A percentile compares a stretch with the other conserved stretches of the same genome.
Evolutionary conservation across 495 filamentous ascomycete species (phyloP).

Genomic region (Aspergillus saccharolyticus): DNA sequence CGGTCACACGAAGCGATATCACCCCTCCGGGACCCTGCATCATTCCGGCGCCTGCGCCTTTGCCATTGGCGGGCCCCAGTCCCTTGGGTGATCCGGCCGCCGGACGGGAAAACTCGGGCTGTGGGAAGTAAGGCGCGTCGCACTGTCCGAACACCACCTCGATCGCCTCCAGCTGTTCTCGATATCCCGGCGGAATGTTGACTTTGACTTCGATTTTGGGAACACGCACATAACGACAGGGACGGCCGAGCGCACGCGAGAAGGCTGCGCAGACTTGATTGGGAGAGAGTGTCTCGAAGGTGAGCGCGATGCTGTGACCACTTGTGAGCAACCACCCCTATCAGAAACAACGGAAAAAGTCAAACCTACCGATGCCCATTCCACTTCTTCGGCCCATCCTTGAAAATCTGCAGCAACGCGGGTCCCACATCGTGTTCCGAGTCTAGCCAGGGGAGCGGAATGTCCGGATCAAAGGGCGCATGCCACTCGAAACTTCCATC

Average conservation of each 20-base stretch:
- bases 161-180: constrained; percentile 74
- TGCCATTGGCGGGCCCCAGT: constrained; percentile 57
- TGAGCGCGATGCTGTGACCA: constrained; percentile 76
- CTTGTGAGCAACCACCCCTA: constrained; percentile 6
- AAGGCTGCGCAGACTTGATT: constrained; percentile 76
- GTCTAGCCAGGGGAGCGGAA: constrained; percentile 90
- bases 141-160: constrained; percentile 57
- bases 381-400: constrained; percentile 86
- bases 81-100: constrained; percentile 44
- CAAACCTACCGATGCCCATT: constrained; percentile 62
- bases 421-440: constrained; percentile 95
- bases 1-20: constrained; percentile 53
- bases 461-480: constrained; percentile 87
- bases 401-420: constrained; percentile 92
- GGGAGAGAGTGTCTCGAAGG: constrained; percentile 86
- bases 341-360: constrained; percentile 3
- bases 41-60: constrained; percentile 55
- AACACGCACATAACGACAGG: constrained; percentile 68
- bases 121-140: constrained; percentile 62
- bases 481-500: constrained; percentile 91
- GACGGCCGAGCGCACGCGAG: constrained; percentile 67
- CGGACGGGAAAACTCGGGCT: constrained; percentile 43
- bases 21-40: constrained; percentile 54
- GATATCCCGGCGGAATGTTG: constrained; percentile 81
- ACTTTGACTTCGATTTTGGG: constrained; percentile 76